Percentiles rank a stretch among this genome's conserved stretches.
Evolutionary conservation across 139 green algal genomes (phyloP).

Genomic region (Ostreobium quekettii): DNA sequence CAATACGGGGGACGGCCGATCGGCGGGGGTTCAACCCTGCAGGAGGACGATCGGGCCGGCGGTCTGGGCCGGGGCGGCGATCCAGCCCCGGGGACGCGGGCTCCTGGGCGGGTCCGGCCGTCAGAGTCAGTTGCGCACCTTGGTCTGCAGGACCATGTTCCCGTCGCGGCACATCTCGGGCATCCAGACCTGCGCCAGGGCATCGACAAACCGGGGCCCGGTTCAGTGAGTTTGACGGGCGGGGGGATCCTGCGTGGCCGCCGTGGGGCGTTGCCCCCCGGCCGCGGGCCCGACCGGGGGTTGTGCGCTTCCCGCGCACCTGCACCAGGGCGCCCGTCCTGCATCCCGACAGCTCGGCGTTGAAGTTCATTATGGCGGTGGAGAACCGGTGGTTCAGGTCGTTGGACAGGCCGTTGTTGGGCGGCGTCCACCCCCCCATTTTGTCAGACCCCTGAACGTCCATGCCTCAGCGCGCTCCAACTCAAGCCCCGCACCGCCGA

Average conservation of each 20-base stretch:
- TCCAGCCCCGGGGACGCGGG: no score
- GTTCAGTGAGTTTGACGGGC: not conserved
- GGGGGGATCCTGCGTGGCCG: not conserved
- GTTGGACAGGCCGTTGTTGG: no score
- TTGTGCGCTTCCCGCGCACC: conserved; percentile 7
- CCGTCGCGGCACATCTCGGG: conserved; percentile 36
- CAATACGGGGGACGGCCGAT: no score
- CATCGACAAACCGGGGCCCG: not conserved
- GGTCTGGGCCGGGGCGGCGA: no score
- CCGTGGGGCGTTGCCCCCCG: not conserved
- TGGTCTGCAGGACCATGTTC: conserved; percentile 37
- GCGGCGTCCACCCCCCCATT: no score
- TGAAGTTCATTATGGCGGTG: conserved; percentile 24
- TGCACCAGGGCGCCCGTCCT: conserved; percentile 30
- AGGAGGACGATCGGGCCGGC: no score
- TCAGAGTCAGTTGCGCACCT: conserved; percentile 32
- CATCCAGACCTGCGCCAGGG: conserved; percentile 48
- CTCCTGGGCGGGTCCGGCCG: no score
- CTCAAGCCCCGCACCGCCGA: no score
- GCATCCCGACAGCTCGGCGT: conserved; percentile 19
- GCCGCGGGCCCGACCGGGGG: not conserved
- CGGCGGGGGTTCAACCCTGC: no score
- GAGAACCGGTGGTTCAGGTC: conserved; percentile 15
- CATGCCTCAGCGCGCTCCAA: no score
- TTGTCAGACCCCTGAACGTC: no score